Conservation (phyloP, 768 basidiomycete genomes). For the Panaeolus cyanescens region DNA sequence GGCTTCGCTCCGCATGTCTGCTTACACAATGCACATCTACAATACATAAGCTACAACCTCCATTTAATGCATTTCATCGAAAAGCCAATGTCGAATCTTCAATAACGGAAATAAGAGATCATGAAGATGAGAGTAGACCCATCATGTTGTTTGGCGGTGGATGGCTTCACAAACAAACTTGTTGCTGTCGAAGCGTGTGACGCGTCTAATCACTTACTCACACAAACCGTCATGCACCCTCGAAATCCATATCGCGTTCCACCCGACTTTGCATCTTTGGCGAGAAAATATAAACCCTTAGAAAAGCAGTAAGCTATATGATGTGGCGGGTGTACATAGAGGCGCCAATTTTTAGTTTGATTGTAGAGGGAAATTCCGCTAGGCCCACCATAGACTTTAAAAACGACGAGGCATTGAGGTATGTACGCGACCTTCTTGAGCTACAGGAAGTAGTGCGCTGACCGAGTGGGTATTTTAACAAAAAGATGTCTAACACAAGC, state of each 20-base stretch:
- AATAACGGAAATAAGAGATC: too few species aligned
- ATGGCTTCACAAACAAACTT: neutral
- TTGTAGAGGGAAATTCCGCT: conserved; percentile 20
- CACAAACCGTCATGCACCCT: conserved; percentile 33
- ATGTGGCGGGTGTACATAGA: neutral
- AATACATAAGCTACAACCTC: too few species aligned
- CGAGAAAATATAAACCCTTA: conserved; percentile 57
- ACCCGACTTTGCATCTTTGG: conserved; percentile 63
- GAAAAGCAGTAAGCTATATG: conserved; percentile 10
- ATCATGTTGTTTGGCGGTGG: neutral
- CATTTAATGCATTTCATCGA: too few species aligned
- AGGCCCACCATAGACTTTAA: conserved; percentile 71
- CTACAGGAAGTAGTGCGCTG: neutral
- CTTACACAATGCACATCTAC: too few species aligned
- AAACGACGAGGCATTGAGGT: conserved; percentile 73
- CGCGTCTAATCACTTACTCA: neutral
- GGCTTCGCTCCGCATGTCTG: too few species aligned
- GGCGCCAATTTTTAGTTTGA: conserved; percentile 1
- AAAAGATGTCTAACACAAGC: conserved; percentile 77
- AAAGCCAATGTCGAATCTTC: too few species aligned
- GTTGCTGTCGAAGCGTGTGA: neutral
- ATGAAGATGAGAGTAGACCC: too few species aligned
- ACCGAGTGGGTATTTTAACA: conserved; percentile 14
- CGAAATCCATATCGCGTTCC: conserved; percentile 40
- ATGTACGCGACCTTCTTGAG: conserved; percentile 3